Percentiles rank a stretch among this genome's conserved stretches.
phyloP scores from a whole-genome alignment of 108 stramenopile genomes.

The Skeletonema grethae region DNA sequence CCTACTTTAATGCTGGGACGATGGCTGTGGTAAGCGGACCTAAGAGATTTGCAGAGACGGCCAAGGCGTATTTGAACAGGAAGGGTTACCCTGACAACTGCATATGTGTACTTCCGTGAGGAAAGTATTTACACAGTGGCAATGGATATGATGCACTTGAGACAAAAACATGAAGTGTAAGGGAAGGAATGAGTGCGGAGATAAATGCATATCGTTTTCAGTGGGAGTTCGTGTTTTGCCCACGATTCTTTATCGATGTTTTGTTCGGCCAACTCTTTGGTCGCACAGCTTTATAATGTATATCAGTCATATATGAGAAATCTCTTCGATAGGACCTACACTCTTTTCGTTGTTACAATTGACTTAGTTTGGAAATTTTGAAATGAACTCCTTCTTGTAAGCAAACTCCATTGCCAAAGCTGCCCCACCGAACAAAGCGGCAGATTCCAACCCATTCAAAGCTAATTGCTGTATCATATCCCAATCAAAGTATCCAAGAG shows the following conservation, averaged over 20 bases:
- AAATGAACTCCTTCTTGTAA: constrained; percentile 49
- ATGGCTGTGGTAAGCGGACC: constrained; percentile 78
- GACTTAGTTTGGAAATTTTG: constrained; percentile 50
- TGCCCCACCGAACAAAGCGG: constrained; percentile 69
- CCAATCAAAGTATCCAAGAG: constrained; percentile 80
- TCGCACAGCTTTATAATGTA: not conserved
- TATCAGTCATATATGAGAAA: not conserved
- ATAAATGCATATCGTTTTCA: constrained; percentile 1
- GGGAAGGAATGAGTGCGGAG: not conserved
- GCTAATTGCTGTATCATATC: constrained; percentile 60
- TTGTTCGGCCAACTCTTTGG: constrained; percentile 3
- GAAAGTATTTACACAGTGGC: not conserved
- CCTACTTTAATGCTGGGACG: constrained; percentile 70
- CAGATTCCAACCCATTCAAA: constrained; percentile 67
- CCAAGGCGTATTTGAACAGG: constrained; percentile 52
- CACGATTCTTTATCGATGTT: constrained; percentile 1
- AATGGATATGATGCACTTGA: not conserved
- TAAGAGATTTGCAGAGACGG: constrained; percentile 57
- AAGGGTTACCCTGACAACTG: constrained; percentile 75
- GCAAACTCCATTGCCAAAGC: constrained; percentile 69
- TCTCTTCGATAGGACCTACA: not conserved
- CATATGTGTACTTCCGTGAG: constrained; percentile 65
- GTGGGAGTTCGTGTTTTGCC: not conserved
- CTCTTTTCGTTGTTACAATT: not conserved
- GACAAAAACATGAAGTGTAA: not conserved